Evolutionary conservation across 306 rosid genomes (phyloP).

Genomic region (Vigna mungo): DNA sequence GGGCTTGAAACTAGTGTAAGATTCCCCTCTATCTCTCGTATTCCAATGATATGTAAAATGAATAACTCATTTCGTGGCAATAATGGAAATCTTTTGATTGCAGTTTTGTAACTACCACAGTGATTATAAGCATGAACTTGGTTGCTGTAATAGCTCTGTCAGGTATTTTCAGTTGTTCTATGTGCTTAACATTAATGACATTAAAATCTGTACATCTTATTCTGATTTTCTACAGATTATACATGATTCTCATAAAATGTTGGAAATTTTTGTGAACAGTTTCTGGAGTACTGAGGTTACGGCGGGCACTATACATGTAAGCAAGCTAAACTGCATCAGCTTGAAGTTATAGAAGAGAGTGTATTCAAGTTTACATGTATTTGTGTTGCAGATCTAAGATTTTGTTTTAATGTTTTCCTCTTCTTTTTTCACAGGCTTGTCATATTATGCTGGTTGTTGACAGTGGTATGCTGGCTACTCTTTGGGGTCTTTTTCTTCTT

Average conservation of each 20-base stretch:
- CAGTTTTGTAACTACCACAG: constrained; percentile 66
- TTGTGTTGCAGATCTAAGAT: background rate
- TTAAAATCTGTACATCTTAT: background rate
- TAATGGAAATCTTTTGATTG: constrained; percentile 41
- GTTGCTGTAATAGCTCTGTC: constrained; percentile 67
- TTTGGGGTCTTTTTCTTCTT: constrained; percentile 81
- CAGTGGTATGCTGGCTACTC: constrained; percentile 75
- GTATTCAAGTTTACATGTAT: background rate
- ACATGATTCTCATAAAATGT: constrained; percentile 33
- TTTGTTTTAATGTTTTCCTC: background rate
- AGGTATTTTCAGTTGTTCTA: constrained; percentile 50
- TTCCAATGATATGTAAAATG: background rate
- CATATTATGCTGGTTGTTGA: constrained; percentile 70
- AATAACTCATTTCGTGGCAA: background rate
- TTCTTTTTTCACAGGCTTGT: constrained; percentile 58
- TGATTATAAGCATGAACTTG: constrained; percentile 62
- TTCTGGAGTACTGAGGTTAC: constrained; percentile 62
- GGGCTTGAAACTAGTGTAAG: constrained; percentile 70
- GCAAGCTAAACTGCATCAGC: constrained; percentile 35
- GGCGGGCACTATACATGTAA: constrained; percentile 58
- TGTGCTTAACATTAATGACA: constrained; percentile 19
- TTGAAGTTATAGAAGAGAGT: constrained; percentile 10
- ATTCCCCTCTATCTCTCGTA: background rate
- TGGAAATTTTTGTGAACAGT: constrained; percentile 54
- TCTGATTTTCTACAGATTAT: background rate